Base-by-base conservation (phyloP, 345 rosid genomes). In the Diplotaxis tenuifolia region DNA sequence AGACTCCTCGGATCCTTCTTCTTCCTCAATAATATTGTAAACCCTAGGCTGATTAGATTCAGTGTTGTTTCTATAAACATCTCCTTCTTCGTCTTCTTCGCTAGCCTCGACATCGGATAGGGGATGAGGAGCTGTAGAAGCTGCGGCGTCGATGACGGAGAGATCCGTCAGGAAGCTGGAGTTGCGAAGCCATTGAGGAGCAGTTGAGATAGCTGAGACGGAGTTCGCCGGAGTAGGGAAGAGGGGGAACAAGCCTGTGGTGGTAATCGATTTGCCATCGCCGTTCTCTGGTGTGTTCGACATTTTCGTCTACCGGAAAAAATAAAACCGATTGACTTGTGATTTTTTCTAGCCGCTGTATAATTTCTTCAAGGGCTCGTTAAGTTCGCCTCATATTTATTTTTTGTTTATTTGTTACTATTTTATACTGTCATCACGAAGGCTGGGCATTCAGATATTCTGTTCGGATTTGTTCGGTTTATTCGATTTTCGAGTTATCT, bases 121-220 rank as follows among this genome's bases (percentile, higher is more conserved):
- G 40, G 56, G 62, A n/a, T n/a, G n/a, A 15, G 73, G 81, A 34
- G 79, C 47, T 31, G 85, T 74, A 57, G 86, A 67, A 66, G 83
- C 81, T 40, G 85, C 76, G 52, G 81, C 83, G 83, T 86, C 74
- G 65, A 88, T 76, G 72, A 81, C 73, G 65, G 96, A 78, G 66
- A 85, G 80, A 79, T 90, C 90, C 75, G 81, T 67, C 45, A 88
- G 80, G 89, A 95, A 95, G 86, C 98, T 95, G 68, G 87, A 63
- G 88, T 90, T 92, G 79, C 77, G 79, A 65, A 95, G 94, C 99
- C 99, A 95, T 74, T 79, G 84, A 65, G 83, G 71, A 29, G 61
- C 58, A 72, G 16, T 40, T 19, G 65, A 53, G 32, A 63, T n/a
- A 62, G 75, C 9, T 28, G 84, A 31, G 47, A 80, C 14, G 62